These are phyloP conservation scores for Leishmania tropica DNA, from an alignment of 208 protist genomes.

Conservation along the genomic window DNA sequence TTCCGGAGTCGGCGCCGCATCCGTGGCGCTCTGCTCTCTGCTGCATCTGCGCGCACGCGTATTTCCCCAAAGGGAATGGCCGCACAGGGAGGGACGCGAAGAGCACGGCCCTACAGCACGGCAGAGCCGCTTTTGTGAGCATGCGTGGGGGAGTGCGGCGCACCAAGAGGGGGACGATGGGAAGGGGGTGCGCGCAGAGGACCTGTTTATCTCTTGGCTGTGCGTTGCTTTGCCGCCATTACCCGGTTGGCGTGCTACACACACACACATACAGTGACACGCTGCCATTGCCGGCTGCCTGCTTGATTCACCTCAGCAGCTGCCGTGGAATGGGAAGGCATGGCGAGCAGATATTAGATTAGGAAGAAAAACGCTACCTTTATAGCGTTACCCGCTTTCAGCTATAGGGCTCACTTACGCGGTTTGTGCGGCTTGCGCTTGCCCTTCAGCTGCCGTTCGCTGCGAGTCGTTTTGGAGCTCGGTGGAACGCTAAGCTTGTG, in stretches of 20 bases:
- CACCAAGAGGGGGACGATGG: not conserved
- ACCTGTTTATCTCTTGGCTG: not conserved
- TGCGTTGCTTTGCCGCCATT: not conserved
- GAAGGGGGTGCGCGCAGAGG: not conserved
- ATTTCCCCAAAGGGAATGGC: too few relatives aligned
- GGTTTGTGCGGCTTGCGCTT: not conserved
- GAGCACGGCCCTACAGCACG: too few relatives aligned
- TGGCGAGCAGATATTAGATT: not conserved
- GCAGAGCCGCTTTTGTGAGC: not conserved
- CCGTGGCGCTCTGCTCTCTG: not conserved
- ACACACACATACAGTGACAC: not conserved
- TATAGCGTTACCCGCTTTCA: not conserved
- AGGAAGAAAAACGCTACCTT: not conserved
- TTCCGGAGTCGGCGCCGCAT: not conserved
- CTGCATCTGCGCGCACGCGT: not conserved
- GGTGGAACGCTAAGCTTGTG: constrained; percentile 49
- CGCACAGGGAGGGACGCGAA: not conserved
- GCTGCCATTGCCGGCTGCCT: not conserved
- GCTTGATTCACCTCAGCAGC: not conserved
- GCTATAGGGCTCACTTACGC: not conserved
- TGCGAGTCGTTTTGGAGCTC: constrained; percentile 1
- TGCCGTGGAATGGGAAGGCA: not conserved
- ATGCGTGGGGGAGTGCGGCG: not conserved
- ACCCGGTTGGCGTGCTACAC: not conserved
- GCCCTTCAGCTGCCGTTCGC: not conserved